These are phyloP conservation scores for Psilocybe mexicana DNA, from an alignment of 1,284 basidiomycete species.

Conservation along the genomic window DNA sequence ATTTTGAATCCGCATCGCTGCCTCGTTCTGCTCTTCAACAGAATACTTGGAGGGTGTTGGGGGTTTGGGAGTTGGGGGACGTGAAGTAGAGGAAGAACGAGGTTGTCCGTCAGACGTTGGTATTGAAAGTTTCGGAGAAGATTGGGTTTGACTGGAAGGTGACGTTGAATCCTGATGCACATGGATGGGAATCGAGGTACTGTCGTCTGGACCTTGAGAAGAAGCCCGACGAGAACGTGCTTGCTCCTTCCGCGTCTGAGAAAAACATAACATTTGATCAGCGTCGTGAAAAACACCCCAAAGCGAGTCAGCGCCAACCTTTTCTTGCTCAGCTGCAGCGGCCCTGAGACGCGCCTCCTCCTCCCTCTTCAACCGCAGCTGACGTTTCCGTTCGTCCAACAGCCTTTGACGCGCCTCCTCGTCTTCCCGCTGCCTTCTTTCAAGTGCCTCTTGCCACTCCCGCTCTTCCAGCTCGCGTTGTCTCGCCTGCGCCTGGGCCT, in stretches of 20 bases:
- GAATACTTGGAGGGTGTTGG: slow-evolving; percentile 8
- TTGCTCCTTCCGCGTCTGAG: slow-evolving; percentile 7
- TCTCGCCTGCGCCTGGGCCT: not conserved
- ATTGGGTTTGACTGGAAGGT: not conserved
- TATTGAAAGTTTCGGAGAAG: not conserved
- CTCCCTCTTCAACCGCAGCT: slow-evolving; percentile 9
- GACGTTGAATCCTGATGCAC: not conserved
- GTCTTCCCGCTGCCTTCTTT: slow-evolving; percentile 16
- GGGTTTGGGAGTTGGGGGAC: slow-evolving; percentile 4
- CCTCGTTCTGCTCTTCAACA: slow-evolving; percentile 32
- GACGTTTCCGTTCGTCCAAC: slow-evolving; percentile 12
- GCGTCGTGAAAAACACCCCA: not conserved
- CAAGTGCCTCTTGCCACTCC: slow-evolving; percentile 20
- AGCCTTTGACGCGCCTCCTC: slow-evolving; percentile 13
- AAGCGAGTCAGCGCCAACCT: slow-evolving; percentile 10
- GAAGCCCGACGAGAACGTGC: not conserved
- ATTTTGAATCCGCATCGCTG: slow-evolving; percentile 40
- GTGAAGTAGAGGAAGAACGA: not conserved
- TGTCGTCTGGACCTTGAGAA: not conserved
- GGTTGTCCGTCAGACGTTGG: not conserved
- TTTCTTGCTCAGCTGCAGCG: slow-evolving; percentile 11
- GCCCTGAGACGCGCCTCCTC: slow-evolving; percentile 9
- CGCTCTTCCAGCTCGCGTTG: slow-evolving; percentile 17
- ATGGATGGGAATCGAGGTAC: slow-evolving; percentile 13
- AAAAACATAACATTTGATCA: not conserved